Conservation (phyloP, 306 rosid species). For the Mimosa pudica region DNA sequence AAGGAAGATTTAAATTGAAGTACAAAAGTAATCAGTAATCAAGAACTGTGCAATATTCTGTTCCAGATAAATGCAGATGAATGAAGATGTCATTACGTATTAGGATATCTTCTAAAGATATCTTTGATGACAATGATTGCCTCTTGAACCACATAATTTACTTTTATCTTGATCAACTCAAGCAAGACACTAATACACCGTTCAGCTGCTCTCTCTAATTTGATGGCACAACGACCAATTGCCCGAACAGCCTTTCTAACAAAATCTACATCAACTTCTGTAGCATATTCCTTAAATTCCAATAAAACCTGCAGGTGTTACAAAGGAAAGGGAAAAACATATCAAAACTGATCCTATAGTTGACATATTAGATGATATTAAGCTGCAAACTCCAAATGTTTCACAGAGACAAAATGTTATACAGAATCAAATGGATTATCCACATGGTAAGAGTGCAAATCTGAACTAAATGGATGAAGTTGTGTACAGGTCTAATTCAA, state of each 20-base stretch:
- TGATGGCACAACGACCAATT: conserved; percentile 99
- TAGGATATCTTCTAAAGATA: conserved; percentile 98
- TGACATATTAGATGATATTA: conserved; percentile 17
- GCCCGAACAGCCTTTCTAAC: conserved; percentile 99
- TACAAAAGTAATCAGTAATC: conserved; percentile 26
- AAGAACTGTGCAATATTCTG: conserved; percentile 11
- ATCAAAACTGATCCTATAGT: conserved; percentile 23
- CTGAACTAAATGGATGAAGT: not conserved
- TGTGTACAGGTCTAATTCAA: conserved; percentile 19
- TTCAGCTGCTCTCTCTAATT: conserved; percentile 98
- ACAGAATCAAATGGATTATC: conserved; percentile 14
- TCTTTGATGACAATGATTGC: conserved; percentile 99
- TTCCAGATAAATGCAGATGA: not conserved
- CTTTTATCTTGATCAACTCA: conserved; percentile 97
- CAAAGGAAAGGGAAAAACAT: conserved; percentile 29
- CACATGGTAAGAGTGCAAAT: conserved; percentile 20
- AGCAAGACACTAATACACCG: conserved; percentile 98
- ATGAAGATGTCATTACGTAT: conserved; percentile 66
- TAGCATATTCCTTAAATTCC: conserved; percentile 98
- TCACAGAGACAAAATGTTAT: conserved; percentile 3
- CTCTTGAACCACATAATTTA: conserved; percentile 98
- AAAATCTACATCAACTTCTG: conserved; percentile 98
- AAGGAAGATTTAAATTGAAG: conserved; percentile 25
- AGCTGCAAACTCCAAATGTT: conserved; percentile 16
- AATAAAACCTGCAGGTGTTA: conserved; percentile 70